phyloP scores from a whole-genome alignment of 139 green algal genomes.

The Volvox reticuliferus region DNA sequence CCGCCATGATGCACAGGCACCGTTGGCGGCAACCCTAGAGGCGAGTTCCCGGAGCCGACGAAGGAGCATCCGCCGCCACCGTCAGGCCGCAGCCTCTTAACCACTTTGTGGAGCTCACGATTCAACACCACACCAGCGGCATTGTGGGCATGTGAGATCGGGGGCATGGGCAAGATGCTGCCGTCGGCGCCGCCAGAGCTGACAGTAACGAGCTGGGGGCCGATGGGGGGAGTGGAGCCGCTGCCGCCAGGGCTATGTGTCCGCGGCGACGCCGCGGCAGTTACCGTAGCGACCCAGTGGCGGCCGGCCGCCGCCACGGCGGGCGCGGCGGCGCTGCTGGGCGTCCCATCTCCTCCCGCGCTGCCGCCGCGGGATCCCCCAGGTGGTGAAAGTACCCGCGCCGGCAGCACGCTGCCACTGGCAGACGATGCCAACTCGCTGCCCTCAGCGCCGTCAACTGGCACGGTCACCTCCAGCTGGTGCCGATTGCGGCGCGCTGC shows the following conservation, averaged over 20 bases:
- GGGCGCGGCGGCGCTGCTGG: not conserved
- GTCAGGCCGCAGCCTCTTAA: conserved; percentile 30
- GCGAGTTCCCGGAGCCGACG: conserved; percentile 18
- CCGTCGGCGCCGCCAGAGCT: not conserved
- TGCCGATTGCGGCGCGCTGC: not conserved
- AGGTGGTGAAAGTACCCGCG: not conserved
- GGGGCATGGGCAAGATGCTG: not conserved
- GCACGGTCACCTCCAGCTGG: not conserved
- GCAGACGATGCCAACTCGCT: not conserved
- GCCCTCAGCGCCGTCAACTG: not conserved
- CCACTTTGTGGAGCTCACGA: conserved; percentile 33
- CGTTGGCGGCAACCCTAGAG: conserved; percentile 18
- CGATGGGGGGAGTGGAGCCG: not conserved
- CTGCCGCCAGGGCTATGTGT: not conserved
- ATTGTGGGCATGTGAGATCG: not conserved
- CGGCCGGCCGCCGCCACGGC: not conserved
- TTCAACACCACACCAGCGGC: conserved; percentile 5
- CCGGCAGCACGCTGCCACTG: not conserved
- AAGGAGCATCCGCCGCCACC: conserved; percentile 12
- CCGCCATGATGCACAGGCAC: not conserved
- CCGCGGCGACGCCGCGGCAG: conserved; percentile 22
- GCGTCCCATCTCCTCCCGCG: not conserved
- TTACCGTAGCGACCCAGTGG: conserved; percentile 7
- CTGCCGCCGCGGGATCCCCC: not conserved
- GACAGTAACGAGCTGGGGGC: not conserved